Percentiles rank a stretch among this genome's conserved stretches.
Conservation (phyloP, 495 filamentous ascomycete species). For the Penicillium canariense region DNA sequence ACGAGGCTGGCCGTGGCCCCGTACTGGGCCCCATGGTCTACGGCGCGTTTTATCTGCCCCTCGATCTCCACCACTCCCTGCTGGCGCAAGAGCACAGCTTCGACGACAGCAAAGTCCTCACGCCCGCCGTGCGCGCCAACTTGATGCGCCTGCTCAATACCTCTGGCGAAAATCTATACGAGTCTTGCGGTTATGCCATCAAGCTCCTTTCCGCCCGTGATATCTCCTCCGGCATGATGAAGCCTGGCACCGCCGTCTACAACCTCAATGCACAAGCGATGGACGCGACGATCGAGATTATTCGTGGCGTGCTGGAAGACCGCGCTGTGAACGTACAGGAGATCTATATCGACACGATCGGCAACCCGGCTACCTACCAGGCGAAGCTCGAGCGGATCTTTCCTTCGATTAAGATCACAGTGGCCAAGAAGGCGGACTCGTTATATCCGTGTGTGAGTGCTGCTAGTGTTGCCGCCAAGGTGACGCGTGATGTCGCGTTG, state of each 20-base stretch:
- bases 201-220: constrained; percentile 79
- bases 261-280: constrained; percentile 98
- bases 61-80: constrained; percentile 62
- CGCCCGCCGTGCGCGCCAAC: constrained; percentile 64
- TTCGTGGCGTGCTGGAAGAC: constrained; percentile 66
- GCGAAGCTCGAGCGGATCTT: constrained; percentile 79
- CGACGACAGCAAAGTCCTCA: constrained; percentile 89
- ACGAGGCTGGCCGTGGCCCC: constrained; percentile 93
- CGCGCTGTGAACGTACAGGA: constrained; percentile 75
- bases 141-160: constrained; percentile 77
- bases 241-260: constrained; percentile 59
- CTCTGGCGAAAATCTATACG: constrained; percentile 57
- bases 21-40: constrained; percentile 98
- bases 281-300: constrained; percentile 88
- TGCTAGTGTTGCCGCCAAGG: constrained; percentile 91
- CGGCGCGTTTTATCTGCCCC: constrained; percentile 80
- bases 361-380: constrained; percentile 78
- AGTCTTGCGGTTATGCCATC: constrained; percentile 77
- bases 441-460: constrained; percentile 92
- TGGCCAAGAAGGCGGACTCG: constrained; percentile 94
- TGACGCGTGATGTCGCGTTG: constrained; percentile 85
- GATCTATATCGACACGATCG: constrained; percentile 95
- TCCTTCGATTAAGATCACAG: constrained; percentile 74
- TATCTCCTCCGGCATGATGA: constrained; percentile 78
- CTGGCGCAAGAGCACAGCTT: constrained; percentile 77